These are phyloP conservation scores for Passiflora organensis DNA, from an alignment of 345 rosid genomes.

Conservation along the genomic window DNA sequence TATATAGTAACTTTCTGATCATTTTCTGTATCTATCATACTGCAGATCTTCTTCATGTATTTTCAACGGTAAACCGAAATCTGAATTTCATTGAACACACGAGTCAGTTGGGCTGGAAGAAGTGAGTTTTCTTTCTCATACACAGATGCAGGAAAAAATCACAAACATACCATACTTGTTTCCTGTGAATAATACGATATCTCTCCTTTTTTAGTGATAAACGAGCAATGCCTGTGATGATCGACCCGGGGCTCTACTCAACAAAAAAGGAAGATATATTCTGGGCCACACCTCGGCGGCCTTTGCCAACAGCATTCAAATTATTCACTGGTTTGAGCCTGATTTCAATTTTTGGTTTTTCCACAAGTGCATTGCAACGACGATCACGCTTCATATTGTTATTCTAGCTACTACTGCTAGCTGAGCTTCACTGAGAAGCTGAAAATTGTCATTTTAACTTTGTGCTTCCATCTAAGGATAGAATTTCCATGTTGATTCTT, in stretches of 20 bases:
- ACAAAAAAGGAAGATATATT: constrained; percentile 63
- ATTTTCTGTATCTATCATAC: constrained; percentile 16
- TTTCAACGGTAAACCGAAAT: constrained; percentile 58
- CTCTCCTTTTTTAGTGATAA: constrained; percentile 57
- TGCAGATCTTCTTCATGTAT: constrained; percentile 76
- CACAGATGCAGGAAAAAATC: too few relatives aligned
- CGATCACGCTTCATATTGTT: too few relatives aligned
- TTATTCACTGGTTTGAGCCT: constrained; percentile 71
- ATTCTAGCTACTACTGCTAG: too few relatives aligned
- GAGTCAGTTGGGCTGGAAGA: constrained; percentile 91
- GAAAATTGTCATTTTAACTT: too few relatives aligned
- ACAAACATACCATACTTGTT: background rate
- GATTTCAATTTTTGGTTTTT: too few relatives aligned
- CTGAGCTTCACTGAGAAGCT: too few relatives aligned
- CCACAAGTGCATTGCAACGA: too few relatives aligned
- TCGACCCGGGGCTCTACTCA: constrained; percentile 90
- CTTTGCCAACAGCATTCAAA: constrained; percentile 84
- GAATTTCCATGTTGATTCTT: too few relatives aligned
- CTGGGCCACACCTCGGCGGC: constrained; percentile 73
- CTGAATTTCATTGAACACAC: constrained; percentile 92
- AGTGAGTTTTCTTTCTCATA: constrained; percentile 44
- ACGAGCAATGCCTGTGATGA: constrained; percentile 90
- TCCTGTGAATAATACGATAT: constrained; percentile 4
- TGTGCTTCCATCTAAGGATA: too few relatives aligned
- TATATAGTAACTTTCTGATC: too few relatives aligned